Base-by-base conservation (phyloP, 768 basidiomycete genomes). In the Cyclocybe cylindracea region DNA sequence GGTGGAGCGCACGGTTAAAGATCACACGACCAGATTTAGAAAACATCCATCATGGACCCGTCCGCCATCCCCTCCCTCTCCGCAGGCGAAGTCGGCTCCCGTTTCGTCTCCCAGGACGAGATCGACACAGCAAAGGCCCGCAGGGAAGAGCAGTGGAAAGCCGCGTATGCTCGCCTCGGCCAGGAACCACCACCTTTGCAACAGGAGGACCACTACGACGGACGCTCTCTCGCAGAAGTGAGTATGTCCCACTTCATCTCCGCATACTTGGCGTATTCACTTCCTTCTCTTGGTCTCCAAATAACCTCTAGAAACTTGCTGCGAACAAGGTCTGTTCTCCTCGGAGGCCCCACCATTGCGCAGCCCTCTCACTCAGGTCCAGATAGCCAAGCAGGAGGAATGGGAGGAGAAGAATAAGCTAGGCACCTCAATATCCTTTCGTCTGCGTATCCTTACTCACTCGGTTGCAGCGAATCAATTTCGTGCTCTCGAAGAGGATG, bases 381-480 rank as follows among this genome's bases (percentile, higher is more conserved):
- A 91, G 89, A 83, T 86, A 62, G 90, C 89, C 57, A 92, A 93
- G 68, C 90, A 94, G 70, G 91, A 94, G 67, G 89, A 94, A 82
- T 94, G 90, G 89, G 91, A 94, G 65, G 89, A 91, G 67, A 89
- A 89, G 66, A 90, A 84, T 54, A 92, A 91, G 66, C 80, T 94
- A 70, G 78, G 78, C 74, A 49, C 48, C 51, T 50, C 34, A 29
- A 42, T 14, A 13, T 7, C 11, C n/a, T 38, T 1, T 13, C 40
- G 11, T 18, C 10, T 8, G 29, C 29, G 7, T 3, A n/a, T n/a
- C 32, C 38, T n/a, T n/a, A 7, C 70, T 18, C 41, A 19, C 36
- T 41, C 37, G 34, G 34, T 10, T 48, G 31, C 66, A 89, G 90
- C 90, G 47, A 93, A 92, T 64, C 91, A 94, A 63, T 94, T 93